These are phyloP conservation scores for Microcyclospora tardicrescens DNA, from an alignment of 2,329 filamentous ascomycete genomes.

Conservation along the genomic window DNA sequence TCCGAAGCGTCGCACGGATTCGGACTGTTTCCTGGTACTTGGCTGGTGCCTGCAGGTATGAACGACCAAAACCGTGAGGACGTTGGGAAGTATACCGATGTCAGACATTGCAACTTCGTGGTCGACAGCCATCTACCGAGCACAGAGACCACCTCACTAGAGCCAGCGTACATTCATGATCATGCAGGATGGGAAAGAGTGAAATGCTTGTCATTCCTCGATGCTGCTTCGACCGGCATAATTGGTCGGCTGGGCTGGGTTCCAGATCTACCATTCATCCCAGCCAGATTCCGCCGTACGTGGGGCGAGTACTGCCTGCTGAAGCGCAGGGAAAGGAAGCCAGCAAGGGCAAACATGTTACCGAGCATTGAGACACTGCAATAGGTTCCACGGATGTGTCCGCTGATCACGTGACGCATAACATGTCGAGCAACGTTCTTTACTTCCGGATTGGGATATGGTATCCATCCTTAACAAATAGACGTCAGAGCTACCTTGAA, in stretches of 20 bases:
- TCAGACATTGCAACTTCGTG: conserved; percentile 65
- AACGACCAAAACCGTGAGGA: conserved; percentile 89
- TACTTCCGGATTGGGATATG: too few species aligned
- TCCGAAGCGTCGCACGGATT: conserved; percentile 52
- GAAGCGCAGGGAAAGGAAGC: conserved; percentile 35
- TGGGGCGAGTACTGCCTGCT: conserved; percentile 88
- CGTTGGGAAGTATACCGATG: conserved; percentile 66
- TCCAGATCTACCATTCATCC: conserved; percentile 57
- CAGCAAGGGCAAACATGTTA: neutral
- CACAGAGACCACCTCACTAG: conserved; percentile 46
- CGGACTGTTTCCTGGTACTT: conserved; percentile 68
- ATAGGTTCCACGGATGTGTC: neutral
- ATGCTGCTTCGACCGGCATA: conserved; percentile 59
- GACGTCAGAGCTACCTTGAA: too few species aligned
- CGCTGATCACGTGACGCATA: too few species aligned
- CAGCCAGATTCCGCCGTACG: conserved; percentile 54
- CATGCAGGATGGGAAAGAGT: conserved; percentile 63
- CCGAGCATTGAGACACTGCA: conserved; percentile 3
- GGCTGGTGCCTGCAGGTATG: conserved; percentile 69
- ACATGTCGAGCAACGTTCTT: too few species aligned
- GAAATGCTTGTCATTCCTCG: conserved; percentile 66
- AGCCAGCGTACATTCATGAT: conserved; percentile 71
- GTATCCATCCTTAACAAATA: too few species aligned
- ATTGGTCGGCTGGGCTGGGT: conserved; percentile 71
- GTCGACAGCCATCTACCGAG: conserved; percentile 73